Base-by-base conservation (phyloP, 78 protist species). In the Abeoforma whisleri region DNA sequence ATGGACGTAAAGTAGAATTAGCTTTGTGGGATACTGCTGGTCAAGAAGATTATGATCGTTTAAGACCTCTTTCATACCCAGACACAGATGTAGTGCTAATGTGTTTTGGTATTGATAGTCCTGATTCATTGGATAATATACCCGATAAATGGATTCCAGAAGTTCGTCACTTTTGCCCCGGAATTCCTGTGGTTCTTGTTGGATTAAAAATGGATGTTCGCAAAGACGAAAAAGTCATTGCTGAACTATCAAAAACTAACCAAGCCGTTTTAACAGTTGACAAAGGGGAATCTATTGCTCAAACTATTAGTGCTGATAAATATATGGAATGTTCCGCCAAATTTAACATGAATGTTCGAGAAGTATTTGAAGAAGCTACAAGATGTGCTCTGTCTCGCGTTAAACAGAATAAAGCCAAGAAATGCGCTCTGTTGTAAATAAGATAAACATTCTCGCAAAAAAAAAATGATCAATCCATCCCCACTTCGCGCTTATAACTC, bases 31-130 rank as follows among this genome's bases (percentile, higher is more conserved):
- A 95, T 79, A 95, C 97, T 1, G 97, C 96, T 1, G 96, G 92
- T 32, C 96, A 95, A 89, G 99, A 97, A 69, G 96, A 94, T 72
- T 98, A 95, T 82, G 99, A 97, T 80, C 85, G 98, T 1, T 92
- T 97, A 68, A 88, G 99, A 32, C 98, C 97, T 30, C 92, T 94
- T 23, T 91, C 94, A 32, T 94, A 94, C 80, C 96, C 96, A 48
- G 92, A 94, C 70, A 94, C 97, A 32, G 95, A 96, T 70, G 97
- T 96, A 34, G 89, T 97, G 74, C 88, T 96, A 23, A 87, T 97
- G 40, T 92, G 95, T 89, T 97, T 77, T 48, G 22, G 90, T n/a
- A 70, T 93, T 81, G 88, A 90, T 79, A 57, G 75, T 12, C 93
- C 91, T 28, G 68, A 77, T 34, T 89, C 93, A 16, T 79, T 90